phyloP scores from a whole-genome alignment of 192 early-diverging fungal species.

The Dissophora globulifera region DNA sequence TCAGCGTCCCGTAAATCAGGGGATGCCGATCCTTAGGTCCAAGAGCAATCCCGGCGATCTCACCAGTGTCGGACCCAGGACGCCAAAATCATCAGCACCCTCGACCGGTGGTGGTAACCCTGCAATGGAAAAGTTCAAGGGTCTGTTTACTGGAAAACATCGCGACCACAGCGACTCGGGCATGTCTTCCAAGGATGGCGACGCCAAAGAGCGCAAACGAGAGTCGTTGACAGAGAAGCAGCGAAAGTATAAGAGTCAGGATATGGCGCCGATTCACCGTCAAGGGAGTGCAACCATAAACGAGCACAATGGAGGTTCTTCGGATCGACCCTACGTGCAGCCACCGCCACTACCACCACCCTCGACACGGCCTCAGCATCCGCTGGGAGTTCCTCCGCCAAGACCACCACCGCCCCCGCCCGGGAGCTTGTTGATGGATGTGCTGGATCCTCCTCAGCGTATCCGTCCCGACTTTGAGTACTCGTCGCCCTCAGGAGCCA shows the following conservation, averaged over 20 bases:
- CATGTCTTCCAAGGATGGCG: background rate
- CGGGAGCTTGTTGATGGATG: constrained; percentile 37
- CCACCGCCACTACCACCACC: constrained; percentile 27
- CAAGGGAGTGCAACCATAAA: too few species aligned
- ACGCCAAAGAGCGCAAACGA: constrained; percentile 3
- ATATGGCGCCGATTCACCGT: constrained; percentile 4
- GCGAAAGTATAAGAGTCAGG: constrained; percentile 42
- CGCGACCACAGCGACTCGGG: constrained; percentile 20
- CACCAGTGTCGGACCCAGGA: constrained; percentile 2
- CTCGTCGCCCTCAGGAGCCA: constrained; percentile 23
- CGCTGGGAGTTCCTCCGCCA: constrained; percentile 6
- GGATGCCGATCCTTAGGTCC: constrained; percentile 32
- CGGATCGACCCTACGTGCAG: constrained; percentile 10
- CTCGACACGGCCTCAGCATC: too few species aligned
- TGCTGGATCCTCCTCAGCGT: constrained; percentile 33
- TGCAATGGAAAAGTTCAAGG: constrained; percentile 41
- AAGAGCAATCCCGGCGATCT: constrained; percentile 49
- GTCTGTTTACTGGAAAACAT: constrained; percentile 31
- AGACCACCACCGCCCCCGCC: constrained; percentile 39
- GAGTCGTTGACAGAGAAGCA: constrained; percentile 41
- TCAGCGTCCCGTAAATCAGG: constrained; percentile 3
- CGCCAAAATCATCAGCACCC: constrained; percentile 1
- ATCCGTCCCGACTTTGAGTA: constrained; percentile 12
- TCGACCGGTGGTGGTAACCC: constrained; percentile 7
- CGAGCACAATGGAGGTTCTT: too few species aligned